Base-by-base conservation (phyloP, 768 basidiomycete genomes). In the Kockovaella imperatae region DNA sequence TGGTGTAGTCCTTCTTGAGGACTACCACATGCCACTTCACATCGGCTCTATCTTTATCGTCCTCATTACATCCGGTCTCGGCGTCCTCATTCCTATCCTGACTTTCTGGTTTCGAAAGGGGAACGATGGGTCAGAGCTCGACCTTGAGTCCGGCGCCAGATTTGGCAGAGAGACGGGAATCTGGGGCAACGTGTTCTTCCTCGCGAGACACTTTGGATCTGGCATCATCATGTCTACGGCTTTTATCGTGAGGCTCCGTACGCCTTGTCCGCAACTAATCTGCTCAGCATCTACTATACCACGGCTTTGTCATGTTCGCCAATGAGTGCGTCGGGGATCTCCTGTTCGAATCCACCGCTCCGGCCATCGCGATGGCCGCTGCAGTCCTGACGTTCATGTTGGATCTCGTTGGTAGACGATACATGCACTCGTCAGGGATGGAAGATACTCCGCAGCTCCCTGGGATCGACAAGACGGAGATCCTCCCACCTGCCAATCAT, bases 251-350 rank as follows among this genome's bases (percentile, higher is more conserved):
- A 46, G 61, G 54, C 4, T 34, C 5, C 14, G 7, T 15, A 23
- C 14, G 6, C n/a, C 15, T 35, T 18, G 18, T 8, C 24, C 31
- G 17, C 24, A 17, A 25, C 29, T 38, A 29, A 39, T 25, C 5
- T 15, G n/a, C 29, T 14, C 38, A 62, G 60, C 72, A 72, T 42
- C 60, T 73, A 0, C 61, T 72, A 0, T 67, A 59, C 49, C 72
- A 72, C 54, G 55, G 64, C n/a, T 71, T 72, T 44, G 52, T 71
- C 58, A 72, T 72, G 70, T 72, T 70, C 50, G 44, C 49, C 23
- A 68, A 71, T 50, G 55, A 60, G 21, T 71, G 71, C 49, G 47
- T 71, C 26, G 70, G 71, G 1, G 54, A 69, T 11, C 52, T 72
- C 15, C 50, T 28, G 0, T 72, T 67, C 50, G 71, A 72, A 38